Evolutionary conservation across 2,329 filamentous ascomycete species (phyloP), one percentile per base, ranked within the genome.

Genomic region (Podosphaera xanthii): DNA sequence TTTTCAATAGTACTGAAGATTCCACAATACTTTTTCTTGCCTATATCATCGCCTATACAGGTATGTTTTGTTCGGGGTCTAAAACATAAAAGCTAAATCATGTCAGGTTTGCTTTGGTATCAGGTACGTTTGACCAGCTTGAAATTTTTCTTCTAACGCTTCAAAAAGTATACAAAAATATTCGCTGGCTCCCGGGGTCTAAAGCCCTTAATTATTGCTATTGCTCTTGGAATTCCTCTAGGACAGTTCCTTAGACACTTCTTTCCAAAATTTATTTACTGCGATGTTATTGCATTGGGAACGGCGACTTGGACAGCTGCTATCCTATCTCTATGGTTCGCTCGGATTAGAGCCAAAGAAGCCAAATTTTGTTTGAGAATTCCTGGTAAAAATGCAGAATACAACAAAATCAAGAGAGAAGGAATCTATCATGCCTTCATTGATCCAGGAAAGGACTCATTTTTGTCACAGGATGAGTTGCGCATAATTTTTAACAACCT

Each of bases 401-500:
- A 63, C 44, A 62, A 50, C 31, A 60, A 59, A 40, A 14, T 61
- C 30, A 42, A 54, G 7, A 58, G 58, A 46, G 59, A 61, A 44
- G 63, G 63, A 1, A 53, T 54, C 3, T 65, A 64, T 60, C 62
- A 64, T 49, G 57, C 61, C 33, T 63, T 62, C 35, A 61, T 46
- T 35, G 59, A 60, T 38, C 61, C 61, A 65, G 9, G 70, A 67
- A 57, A 65, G 38, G 73, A 77, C 61, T 70, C 70, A 2, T 69
- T 75, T 53, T 75, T 72, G 67, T 77, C 75, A 10, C 75, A 77
- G 62, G 73, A 73, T 59, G 75, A 77, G 60, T 68, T 77, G n/a
- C 70, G 74, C 57, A 72, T 71, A 2, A 71, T 75, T 55, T 73
- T 71, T 59, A 70, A 76, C 49, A 72, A 69, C 42, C 65, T 76